Base-by-base conservation (phyloP, 306 rosid species). In the Prunus dulcis region DNA sequence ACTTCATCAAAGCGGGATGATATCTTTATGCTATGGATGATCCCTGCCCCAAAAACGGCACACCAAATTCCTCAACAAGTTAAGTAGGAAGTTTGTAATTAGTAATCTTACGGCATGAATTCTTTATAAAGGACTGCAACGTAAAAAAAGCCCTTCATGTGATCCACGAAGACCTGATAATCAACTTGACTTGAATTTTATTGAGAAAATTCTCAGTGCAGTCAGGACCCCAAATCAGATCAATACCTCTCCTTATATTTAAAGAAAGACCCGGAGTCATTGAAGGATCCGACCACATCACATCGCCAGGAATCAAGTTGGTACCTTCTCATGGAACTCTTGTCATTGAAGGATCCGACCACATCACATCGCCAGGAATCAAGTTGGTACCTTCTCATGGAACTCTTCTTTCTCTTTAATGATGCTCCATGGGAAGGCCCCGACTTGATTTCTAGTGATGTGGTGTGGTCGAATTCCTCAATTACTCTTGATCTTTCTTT, bases 241-340 rank as follows among this genome's bases (percentile, higher is more conserved):
- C 93, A 73, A 93, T 89, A 73, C 96, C 98, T 80, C 94, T 88
- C 78, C 82, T 90, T 73, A 75, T 83, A 82, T 93, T 90, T 7
- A 86, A 91, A 76, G 88, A 84, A 85, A 90, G 96, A 18, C 98
- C 96, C 5, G 82, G 84, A 13, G 4, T 81, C 77, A 87, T 88
- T 2, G 98, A 93, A 13, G 96, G 98, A 82, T 93, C 98, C 19
- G 98, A 93, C 98, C 98, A 90, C 84, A 93, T 82, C 75, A 93
- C 95, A 71, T 93, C 98, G 9, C 98, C 98, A 7, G 94, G 94
- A 73, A 93, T 93, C 84, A 93, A 81, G 79, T 93, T 93, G 49
- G 73, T 9, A 72, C 93, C 94, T 81, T 87, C 7, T 90, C 94
- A 87, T 3, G 98, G 91, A 82, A 2, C 28, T 2, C 28, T 27